Evolutionary conservation across 176 grass and related monocot genomes (phyloP), one percentile per base, ranked within the genome.

Genomic region (Rhynchospora tenuis): DNA sequence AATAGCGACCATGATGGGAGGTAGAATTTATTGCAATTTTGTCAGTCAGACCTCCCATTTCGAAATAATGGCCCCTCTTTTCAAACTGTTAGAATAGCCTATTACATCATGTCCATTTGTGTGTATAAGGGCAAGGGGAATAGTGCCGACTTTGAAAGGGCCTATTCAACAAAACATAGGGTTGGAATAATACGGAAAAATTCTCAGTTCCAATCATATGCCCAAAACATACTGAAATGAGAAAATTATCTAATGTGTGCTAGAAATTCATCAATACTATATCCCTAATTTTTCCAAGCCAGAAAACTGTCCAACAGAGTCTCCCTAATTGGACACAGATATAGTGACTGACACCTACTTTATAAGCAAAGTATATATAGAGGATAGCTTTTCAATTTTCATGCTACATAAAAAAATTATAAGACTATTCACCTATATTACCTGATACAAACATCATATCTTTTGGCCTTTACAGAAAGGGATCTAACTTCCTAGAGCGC

Each of bases 401-500:
- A 77, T 55, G 14, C 23, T 55, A 14, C 47, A 54, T 28, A 76
- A 1, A 6, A 33, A 22, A 33, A 47, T 77, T 6, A 17, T 55
- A 56, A 31, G 26, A 29, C 50, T 28, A 7, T 31, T 31, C 54
- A 76, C 26, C 6, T 63, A 47, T 45, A 63, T 77, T 89, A 87
- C 91, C 93, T 84, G 83, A 86, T 67, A 84, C 48, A 62, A 78
- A 83, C 56, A 38, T 84, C 70, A 73, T 68, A 75, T 54, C 48
- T 55, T 66, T 67, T 84, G 42, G 56, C 79, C 61, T 83, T 86
- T 83, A 85, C 31, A 99, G 91, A 78, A 99, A 99, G 47, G 93
- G 88, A 46, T 99, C 93, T 70, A 96, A 85, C 31, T 91, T 92
- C 48, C 48, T 86, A 54, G 91, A 89, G 81, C 83, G 86, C 28